Base-by-base conservation (phyloP, 192 early-diverging fungal genomes). In the Umbelopsis ramanniana region DNA sequence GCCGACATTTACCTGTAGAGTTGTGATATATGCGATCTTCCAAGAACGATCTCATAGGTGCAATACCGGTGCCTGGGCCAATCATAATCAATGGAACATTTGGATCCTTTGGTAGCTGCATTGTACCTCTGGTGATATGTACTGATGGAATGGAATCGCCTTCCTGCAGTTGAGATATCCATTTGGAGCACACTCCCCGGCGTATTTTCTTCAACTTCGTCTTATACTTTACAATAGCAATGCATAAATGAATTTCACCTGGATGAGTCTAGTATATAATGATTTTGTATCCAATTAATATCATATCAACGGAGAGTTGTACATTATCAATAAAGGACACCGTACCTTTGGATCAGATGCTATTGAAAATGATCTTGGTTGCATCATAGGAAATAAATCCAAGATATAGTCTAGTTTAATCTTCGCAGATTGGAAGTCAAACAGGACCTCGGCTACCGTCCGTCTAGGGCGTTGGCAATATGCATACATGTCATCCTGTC, bases 31-130 rank as follows among this genome's bases (percentile, higher is more conserved):
- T 66, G 0, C 95, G 84, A 11, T 85, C 76, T 48, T 90, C 79
- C 17, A 95, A 68, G 52, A 96, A 88, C 29, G 94, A 80, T 72
- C 95, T 85, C 87, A 99, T 96, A 0, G 97, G 93, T 10, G 97
- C 96, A 23, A 99, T 85, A 21, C 97, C 97, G 0, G 97, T 98
- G 7, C 93, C 89, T 68, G 93, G 94, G 0, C 94, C 97, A 66
- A 97, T 91, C 67, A 93, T 89, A 38, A 97, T 89, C 0, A 92
- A 52, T 2, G 94, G 94, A 11, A 81, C 70, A 8, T 29, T 43
- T 0, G 82, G 71, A 21, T 83, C 79, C 50, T 83, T 79, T 22
- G 95, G 91, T 63, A 91, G 74, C 22, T 66, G 71, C 85, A 95
- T 89, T 0, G 92, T 91, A 22, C 94, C 94, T 15, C 78, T 74